Percentiles rank a stretch among this genome's conserved stretches.
These are phyloP conservation scores for Rhodamnia argentea DNA, from an alignment of 345 rosid species.

Conservation along the genomic window DNA sequence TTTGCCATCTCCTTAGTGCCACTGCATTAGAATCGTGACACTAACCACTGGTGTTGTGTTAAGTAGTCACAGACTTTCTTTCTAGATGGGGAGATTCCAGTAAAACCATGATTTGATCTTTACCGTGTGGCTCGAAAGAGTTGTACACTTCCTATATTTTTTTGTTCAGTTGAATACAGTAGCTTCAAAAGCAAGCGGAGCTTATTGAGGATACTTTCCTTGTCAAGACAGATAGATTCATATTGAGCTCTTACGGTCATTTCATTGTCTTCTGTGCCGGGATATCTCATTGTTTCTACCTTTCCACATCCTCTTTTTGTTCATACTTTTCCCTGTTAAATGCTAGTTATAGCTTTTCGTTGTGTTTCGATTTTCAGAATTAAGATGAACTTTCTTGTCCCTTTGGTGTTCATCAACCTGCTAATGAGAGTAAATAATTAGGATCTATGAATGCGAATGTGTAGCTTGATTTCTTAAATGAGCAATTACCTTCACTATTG, in stretches of 20 bases:
- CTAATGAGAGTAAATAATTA: background rate
- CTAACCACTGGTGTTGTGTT: background rate
- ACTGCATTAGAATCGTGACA: background rate
- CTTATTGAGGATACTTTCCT: background rate
- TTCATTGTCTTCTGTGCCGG: background rate
- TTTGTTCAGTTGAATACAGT: background rate
- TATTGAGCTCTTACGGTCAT: background rate
- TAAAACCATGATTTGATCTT: background rate
- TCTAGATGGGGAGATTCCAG: background rate
- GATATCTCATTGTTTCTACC: background rate
- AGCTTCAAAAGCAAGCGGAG: background rate
- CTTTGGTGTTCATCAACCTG: background rate
- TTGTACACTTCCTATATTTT: background rate
- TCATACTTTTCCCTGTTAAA: background rate
- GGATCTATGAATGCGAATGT: background rate
- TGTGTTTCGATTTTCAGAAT: background rate
- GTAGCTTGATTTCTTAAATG: background rate
- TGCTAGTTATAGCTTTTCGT: background rate
- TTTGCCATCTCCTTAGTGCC: background rate
- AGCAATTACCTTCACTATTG: background rate
- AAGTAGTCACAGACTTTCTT: background rate
- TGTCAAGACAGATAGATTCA: background rate
- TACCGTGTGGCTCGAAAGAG: background rate
- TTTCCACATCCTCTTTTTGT: background rate
- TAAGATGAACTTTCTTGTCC: background rate